Base-by-base conservation (phyloP, 306 rosid genomes). In the Glycine tomentella region DNA sequence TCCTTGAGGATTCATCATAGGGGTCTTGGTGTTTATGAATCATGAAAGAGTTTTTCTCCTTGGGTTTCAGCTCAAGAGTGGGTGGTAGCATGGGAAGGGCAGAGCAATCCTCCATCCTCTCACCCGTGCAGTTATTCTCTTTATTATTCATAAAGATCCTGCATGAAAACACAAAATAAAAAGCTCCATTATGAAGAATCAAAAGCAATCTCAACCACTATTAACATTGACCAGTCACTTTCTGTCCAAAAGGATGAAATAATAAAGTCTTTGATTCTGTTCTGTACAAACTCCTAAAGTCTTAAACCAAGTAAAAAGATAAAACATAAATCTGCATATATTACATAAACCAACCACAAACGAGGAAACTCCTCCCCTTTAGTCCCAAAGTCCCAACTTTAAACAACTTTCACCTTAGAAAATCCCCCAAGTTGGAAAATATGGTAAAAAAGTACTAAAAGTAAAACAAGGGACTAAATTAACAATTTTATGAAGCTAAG, bases 101-200 rank as follows among this genome's bases (percentile, higher is more conserved):
- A 33, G 89, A 62, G 5, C 87, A 70, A 7, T 86, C 89, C 59
- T 88, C 88, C 84, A 76, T 67, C 86, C 89, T 89, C 77, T 80
- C 95, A 45, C 74, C 85, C 0, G 42, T 79, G 67, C 55, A 66
- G 33, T 48, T 74, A 5, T 50, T 89, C 81, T 87, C 97, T 74
- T 94, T 87, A 78, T 74, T 72, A 66, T 67, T 86, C 79, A 88
- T 51, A 65, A 91, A 80, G 94, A 91, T 86, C 88, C 98, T 95
- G 85, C 84, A 78, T 34, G 1, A 44, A 42, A 14, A 45, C 20
- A 16, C 16, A 17, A 36, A 36, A 36, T 3, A 36, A 57, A 6
- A 55, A 11, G 20, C 15, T 9, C 25, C 4, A 0, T 8, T 31
- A 8, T 46, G 16, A 8, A 44, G 14, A 67, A 56, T 57, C 44